These are phyloP conservation scores for Schoenoplectus tabernaemontani DNA, from an alignment of 202 grass and related monocot species.

Conservation along the genomic window DNA sequence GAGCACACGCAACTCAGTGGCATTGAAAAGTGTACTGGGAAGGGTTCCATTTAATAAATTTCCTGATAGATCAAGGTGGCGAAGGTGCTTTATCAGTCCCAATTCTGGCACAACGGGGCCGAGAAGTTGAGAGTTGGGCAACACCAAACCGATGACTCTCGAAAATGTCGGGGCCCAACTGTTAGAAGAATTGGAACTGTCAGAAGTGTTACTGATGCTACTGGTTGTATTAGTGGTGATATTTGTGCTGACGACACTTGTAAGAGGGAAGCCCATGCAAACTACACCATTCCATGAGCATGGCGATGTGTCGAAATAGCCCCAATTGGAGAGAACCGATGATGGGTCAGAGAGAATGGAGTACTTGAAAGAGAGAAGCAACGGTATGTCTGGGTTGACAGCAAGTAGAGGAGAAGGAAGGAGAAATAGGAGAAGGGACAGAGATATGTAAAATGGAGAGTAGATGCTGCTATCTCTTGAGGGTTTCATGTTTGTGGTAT, in stretches of 20 bases:
- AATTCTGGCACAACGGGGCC: constrained; percentile 53
- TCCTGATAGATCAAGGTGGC: constrained; percentile 79
- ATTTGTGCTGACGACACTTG: not conserved
- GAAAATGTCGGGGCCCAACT: constrained; percentile 15
- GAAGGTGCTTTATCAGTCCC: constrained; percentile 64
- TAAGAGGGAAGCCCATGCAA: constrained; percentile 41
- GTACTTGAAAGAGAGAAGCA: constrained; percentile 76
- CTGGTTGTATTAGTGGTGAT: not conserved
- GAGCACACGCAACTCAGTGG: constrained; percentile 54
- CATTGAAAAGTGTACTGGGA: constrained; percentile 38
- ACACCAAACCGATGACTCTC: constrained; percentile 57
- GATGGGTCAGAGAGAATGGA: constrained; percentile 63
- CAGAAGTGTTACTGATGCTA: not conserved
- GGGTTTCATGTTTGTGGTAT: constrained; percentile 22
- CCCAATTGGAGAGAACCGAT: constrained; percentile 55
- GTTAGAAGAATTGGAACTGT: not conserved
- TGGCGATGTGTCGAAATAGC: constrained; percentile 49
- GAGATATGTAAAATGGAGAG: constrained; percentile 7
- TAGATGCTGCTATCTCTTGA: not conserved
- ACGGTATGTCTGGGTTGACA: constrained; percentile 53
- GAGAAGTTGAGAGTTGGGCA: constrained; percentile 58
- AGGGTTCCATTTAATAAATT: constrained; percentile 71
- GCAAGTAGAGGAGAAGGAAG: constrained; percentile 20
- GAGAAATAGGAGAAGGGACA: constrained; percentile 19
- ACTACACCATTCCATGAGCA: constrained; percentile 81